Evolutionary conservation across 192 early-diverging fungal genomes (phyloP).

Genomic region (Coemansia sp.): DNA sequence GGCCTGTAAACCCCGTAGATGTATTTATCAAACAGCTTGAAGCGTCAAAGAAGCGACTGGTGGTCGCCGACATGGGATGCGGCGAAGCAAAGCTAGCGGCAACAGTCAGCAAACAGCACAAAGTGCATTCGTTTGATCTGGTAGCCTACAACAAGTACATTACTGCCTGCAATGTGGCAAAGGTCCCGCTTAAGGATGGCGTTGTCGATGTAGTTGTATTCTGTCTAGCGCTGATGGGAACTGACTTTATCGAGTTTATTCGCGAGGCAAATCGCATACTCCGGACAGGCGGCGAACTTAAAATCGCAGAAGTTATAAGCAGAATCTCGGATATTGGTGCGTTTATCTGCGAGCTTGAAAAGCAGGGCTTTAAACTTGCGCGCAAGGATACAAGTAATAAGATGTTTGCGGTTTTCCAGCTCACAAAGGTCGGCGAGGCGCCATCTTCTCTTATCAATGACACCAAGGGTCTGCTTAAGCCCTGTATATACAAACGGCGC

Average conservation of each 20-base stretch:
- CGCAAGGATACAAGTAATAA: constrained; percentile 82
- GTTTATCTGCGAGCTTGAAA: constrained; percentile 73
- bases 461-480: constrained; percentile 52
- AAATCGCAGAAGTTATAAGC: constrained; percentile 94
- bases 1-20: constrained; percentile 95
- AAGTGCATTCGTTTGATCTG: constrained; percentile 88
- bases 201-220: constrained; percentile 86
- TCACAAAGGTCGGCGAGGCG: constrained; percentile 59
- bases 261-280: constrained; percentile 87
- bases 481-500: constrained; percentile 64
- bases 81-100: constrained; percentile 91
- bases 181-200: constrained; percentile 73
- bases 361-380: constrained; percentile 76
- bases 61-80: constrained; percentile 93
- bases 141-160: constrained; percentile 77
- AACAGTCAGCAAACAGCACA: constrained; percentile 61
- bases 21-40: constrained; percentile 72
- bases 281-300: constrained; percentile 76
- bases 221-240: constrained; percentile 95
- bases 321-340: constrained; percentile 78
- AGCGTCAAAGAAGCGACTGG: constrained; percentile 14
- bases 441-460: constrained; percentile 25
- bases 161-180: constrained; percentile 90
- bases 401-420: constrained; percentile 94
- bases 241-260: constrained; percentile 90